Evolutionary conservation across 2,329 filamentous ascomycete genomes (phyloP).

Genomic region (Paecilomyces dactylethromorphus): DNA sequence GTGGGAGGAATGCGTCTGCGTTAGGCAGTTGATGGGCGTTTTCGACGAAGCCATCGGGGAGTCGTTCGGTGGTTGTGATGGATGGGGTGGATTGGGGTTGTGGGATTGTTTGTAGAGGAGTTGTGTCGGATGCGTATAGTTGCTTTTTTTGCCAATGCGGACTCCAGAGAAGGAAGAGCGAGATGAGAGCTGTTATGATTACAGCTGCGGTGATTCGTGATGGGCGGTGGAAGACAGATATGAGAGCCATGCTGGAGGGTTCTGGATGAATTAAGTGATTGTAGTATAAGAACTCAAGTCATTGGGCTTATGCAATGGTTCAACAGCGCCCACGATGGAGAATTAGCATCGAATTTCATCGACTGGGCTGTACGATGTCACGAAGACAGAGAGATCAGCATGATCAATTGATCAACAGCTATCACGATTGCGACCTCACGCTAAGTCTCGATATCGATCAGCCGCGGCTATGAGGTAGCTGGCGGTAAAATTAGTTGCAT

Average conservation of each 20-base stretch:
- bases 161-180: background rate
- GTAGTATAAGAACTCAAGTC: too few relatives aligned
- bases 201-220: background rate
- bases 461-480: background rate
- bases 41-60: background rate
- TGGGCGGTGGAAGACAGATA: background rate
- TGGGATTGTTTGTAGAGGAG: background rate
- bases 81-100: background rate
- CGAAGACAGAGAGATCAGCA: too few relatives aligned
- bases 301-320: too few relatives aligned
- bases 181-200: background rate
- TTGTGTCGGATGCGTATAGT: background rate
- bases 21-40: background rate
- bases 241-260: background rate
- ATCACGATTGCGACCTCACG: background rate
- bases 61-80: background rate
- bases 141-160: background rate
- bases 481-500: background rate
- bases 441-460: background rate
- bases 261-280: too few relatives aligned
- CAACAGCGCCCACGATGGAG: too few relatives aligned
- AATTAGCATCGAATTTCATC: too few relatives aligned
- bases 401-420: too few relatives aligned
- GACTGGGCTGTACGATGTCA: too few relatives aligned
- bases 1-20: background rate